Evolutionary conservation across 768 basidiomycete species (phyloP).

Genomic region (Imleria badia): DNA sequence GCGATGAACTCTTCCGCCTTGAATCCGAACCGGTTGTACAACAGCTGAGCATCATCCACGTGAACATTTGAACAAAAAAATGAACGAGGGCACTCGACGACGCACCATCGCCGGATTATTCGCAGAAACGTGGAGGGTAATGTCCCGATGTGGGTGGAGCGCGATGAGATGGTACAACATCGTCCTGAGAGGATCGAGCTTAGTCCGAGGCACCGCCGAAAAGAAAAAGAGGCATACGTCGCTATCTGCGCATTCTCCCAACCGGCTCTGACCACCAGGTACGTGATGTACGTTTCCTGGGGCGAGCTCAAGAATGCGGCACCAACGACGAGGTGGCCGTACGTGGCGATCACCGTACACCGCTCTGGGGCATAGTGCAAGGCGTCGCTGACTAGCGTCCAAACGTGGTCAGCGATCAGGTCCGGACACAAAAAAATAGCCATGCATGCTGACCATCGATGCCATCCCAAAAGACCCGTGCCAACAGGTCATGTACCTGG

Average conservation of each 20-base stretch:
- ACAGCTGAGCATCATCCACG: slow-evolving; percentile 37
- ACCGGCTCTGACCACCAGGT: slow-evolving; percentile 72
- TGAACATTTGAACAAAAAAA: background rate
- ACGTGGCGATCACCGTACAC: slow-evolving; percentile 74
- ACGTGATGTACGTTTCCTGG: slow-evolving; percentile 80
- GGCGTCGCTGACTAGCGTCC: slow-evolving; percentile 60
- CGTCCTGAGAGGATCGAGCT: slow-evolving; percentile 39
- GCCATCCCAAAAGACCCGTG: slow-evolving; percentile 72
- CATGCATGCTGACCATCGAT: slow-evolving; percentile 56
- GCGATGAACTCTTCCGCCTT: slow-evolving; percentile 83
- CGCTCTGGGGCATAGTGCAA: slow-evolving; percentile 67
- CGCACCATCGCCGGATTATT: slow-evolving; percentile 78
- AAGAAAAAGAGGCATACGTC: slow-evolving; percentile 44
- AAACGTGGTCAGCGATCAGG: background rate
- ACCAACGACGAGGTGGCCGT: slow-evolving; percentile 70
- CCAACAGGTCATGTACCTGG: slow-evolving; percentile 72
- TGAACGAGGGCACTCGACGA: background rate
- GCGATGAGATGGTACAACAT: slow-evolving; percentile 78
- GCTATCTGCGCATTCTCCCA: slow-evolving; percentile 83
- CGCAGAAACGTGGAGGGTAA: slow-evolving; percentile 79
- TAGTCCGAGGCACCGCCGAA: background rate
- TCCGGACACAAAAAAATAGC: background rate
- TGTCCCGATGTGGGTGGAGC: slow-evolving; percentile 72
- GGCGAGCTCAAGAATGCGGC: slow-evolving; percentile 77
- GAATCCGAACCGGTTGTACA: slow-evolving; percentile 87